Evolutionary conservation across 129 eudicot species (phyloP).

Genomic region (Chrysanthemum makinoi): DNA sequence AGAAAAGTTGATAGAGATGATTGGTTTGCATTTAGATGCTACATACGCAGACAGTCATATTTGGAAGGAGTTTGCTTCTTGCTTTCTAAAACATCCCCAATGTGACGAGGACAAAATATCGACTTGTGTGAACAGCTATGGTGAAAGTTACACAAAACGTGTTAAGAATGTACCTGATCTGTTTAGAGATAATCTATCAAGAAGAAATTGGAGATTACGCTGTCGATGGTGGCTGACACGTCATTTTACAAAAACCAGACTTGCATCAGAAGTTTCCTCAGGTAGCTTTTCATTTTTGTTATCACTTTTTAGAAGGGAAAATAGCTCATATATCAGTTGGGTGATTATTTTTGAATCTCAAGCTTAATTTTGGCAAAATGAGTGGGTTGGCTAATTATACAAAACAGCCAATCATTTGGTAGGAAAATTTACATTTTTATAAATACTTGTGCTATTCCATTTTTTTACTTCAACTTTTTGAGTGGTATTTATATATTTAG

Average conservation of each 20-base stretch:
- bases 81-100: conserved; percentile 54
- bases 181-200: conserved; percentile 34
- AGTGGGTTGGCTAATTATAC: background rate
- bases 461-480: no score
- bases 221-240: conserved; percentile 85
- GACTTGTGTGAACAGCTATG: conserved; percentile 34
- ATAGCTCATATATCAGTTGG: background rate
- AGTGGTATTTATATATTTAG: background rate
- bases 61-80: conserved; percentile 75
- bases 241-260: conserved; percentile 53
- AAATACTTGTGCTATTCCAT: no score
- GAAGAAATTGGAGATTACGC: conserved; percentile 61
- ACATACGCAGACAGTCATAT: conserved; percentile 38
- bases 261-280: conserved; percentile 58
- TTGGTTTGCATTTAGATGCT: conserved; percentile 79
- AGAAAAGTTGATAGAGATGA: conserved; percentile 59
- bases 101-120: conserved; percentile 67
- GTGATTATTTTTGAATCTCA: no score
- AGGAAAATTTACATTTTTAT: no score
- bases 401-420: background rate
- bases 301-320: background rate
- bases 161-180: conserved; percentile 34
- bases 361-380: no score
- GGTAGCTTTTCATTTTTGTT: conserved; percentile 42
- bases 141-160: conserved; percentile 22